Percentiles rank a stretch among this genome's conserved stretches.
Conservation (phyloP, 2,329 filamentous ascomycete species). For the Diplocarpon mali region DNA sequence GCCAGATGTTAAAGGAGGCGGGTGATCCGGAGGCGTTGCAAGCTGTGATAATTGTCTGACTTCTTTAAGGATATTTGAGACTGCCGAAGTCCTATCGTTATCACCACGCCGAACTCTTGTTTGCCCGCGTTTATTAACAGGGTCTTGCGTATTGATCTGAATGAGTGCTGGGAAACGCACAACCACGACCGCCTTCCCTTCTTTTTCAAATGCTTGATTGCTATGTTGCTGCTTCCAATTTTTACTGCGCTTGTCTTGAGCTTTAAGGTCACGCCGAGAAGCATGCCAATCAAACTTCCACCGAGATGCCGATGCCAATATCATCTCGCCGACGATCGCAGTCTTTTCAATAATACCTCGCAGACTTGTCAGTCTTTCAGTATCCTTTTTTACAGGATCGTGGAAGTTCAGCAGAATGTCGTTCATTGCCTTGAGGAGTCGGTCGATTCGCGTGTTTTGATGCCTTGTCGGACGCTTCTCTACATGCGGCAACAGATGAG, state of each 20-base stretch:
- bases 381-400: neutral
- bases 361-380: slow-evolving; percentile 3
- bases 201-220: slow-evolving; percentile 3
- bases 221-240: neutral
- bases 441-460: slow-evolving; percentile 5
- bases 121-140: neutral
- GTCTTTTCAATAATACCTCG: slow-evolving; percentile 1
- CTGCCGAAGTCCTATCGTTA: slow-evolving; percentile 5
- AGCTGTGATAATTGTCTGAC: slow-evolving; percentile 2
- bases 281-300: slow-evolving; percentile 8
- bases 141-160: slow-evolving; percentile 1
- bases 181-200: slow-evolving; percentile 2
- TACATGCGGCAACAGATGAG: slow-evolving; percentile 5
- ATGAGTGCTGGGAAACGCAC: slow-evolving; percentile 6
- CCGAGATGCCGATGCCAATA: slow-evolving; percentile 6
- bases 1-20: too few relatives aligned
- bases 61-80: slow-evolving; percentile 2
- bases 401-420: slow-evolving; percentile 2
- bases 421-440: neutral
- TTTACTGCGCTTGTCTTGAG: slow-evolving; percentile 3
- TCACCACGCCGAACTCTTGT: slow-evolving; percentile 1
- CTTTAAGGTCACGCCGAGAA: slow-evolving; percentile 2
- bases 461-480: neutral
- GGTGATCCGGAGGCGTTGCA: too few relatives aligned
- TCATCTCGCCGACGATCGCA: slow-evolving; percentile 6